phyloP scores from a whole-genome alignment of 1,139 yeast genomes.

The Hanseniaspora gamundiae region DNA sequence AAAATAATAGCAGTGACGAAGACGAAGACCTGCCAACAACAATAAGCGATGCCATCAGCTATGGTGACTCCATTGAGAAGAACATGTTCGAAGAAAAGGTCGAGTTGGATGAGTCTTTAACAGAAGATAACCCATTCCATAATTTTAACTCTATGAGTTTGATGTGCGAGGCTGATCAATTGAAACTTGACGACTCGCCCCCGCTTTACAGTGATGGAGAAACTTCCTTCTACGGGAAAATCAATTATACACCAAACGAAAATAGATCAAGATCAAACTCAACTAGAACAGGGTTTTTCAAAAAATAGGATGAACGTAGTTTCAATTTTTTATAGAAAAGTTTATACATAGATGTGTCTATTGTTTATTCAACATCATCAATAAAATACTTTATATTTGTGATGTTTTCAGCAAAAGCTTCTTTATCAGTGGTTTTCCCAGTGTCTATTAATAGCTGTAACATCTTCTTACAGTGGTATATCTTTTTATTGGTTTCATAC shows the following conservation, averaged over 20 bases:
- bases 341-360: too few species aligned
- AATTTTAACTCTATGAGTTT: constrained; percentile 82
- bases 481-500: background rate
- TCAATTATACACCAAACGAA: constrained; percentile 46
- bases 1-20: constrained; percentile 2
- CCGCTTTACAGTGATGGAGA: constrained; percentile 31
- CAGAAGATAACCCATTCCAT: constrained; percentile 64
- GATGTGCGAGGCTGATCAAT: constrained; percentile 51
- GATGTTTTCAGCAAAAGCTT: background rate
- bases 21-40: background rate
- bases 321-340: background rate
- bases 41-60: constrained; percentile 1
- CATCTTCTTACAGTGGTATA: background rate
- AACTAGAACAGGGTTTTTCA: constrained; percentile 25
- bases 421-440: background rate
- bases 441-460: background rate
- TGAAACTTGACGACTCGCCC: constrained; percentile 30
- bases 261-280: constrained; percentile 29
- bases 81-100: constrained; percentile 28
- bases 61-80: constrained; percentile 25
- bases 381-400: background rate
- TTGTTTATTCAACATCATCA: background rate
- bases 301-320: constrained; percentile 23
- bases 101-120: constrained; percentile 22
- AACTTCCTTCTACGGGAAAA: constrained; percentile 47